Base-by-base conservation (phyloP, 257 asterid species). In the Ehretia macrophylla region DNA sequence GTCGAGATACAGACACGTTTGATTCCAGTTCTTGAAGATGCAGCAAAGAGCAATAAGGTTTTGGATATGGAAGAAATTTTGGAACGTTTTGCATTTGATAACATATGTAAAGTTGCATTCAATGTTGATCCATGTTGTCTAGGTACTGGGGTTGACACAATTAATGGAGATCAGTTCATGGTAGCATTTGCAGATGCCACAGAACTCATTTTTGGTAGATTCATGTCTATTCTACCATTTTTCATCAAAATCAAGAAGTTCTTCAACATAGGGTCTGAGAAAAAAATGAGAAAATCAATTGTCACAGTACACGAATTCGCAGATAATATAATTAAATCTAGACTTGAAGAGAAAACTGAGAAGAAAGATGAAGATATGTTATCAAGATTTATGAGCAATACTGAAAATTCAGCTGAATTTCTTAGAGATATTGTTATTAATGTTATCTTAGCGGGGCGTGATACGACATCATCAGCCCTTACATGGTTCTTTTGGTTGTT, bases 51-150 rank as follows among this genome's bases (percentile, higher is more conserved):
- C 1, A 75, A 32, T 4, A 13, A 0, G 0, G 42, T 76, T 6
- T 16, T 85, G 63, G 90, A 85, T 79, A 65, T 85, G 79, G 90
- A 85, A 67, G 90, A 85, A 17, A 69, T 85, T n/a, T 14, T 83
- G 77, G 64, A 83, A 64, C 44, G 87, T 32, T 83, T 85, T 49
- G 76, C 84, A 0, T 85, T 85, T 18, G 90, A 85, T 13, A 76
- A 80, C 0, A 73, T 77, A 4, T 85, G 87, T 19, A 65, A 68
- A 14, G 73, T 82, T 5, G 69, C 87, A 0, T 47, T 85, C 0
- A 85, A 88, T 35, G 55, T 65, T 67, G 87, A 80, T 53, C 85
- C 85, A 13, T 35, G 4, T 14, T 82, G 80, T 42, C 49, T 75
- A 20, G 86, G 75, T 27, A 68, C 68, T 13, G 56, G 13, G 19